These are phyloP conservation scores for Thuja plicata DNA, from an alignment of 83 land plant species.

Conservation along the genomic window DNA sequence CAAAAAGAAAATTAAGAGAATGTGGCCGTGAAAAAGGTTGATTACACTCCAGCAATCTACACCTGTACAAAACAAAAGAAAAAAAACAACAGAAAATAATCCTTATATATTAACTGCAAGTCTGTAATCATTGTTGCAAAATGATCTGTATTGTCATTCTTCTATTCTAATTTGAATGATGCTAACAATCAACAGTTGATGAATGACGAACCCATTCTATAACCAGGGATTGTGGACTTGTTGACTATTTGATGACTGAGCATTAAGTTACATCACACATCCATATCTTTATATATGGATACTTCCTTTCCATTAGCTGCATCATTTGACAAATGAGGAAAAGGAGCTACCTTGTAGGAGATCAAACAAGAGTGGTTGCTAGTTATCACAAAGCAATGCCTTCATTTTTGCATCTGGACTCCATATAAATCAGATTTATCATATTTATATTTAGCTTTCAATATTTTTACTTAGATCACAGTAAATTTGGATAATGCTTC, in stretches of 20 bases:
- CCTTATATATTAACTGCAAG: too few species aligned
- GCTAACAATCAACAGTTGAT: neutral
- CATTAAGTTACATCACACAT: neutral
- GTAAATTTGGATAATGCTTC: neutral
- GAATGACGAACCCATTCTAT: neutral
- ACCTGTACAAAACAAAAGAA: too few species aligned
- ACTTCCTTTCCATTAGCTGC: neutral
- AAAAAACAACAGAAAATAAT: too few species aligned
- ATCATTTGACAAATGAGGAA: neutral
- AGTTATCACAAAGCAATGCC: neutral
- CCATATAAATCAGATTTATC: neutral
- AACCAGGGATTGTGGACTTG: neutral
- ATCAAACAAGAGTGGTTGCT: neutral
- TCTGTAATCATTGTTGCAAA: too few species aligned
- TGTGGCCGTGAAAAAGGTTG: neutral
- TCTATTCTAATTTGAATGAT: too few species aligned
- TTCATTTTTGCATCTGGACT: neutral
- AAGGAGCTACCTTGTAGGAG: neutral
- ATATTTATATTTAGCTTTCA: neutral
- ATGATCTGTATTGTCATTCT: too few species aligned
- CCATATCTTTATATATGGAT: neutral
- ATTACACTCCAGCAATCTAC: neutral
- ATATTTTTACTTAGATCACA: neutral
- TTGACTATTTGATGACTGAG: neutral
- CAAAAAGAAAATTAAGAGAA: neutral